Percentiles rank a stretch among this genome's conserved stretches.
phyloP scores from a whole-genome alignment of 164 flowering plant genomes.

The Nymphaea colorata region DNA sequence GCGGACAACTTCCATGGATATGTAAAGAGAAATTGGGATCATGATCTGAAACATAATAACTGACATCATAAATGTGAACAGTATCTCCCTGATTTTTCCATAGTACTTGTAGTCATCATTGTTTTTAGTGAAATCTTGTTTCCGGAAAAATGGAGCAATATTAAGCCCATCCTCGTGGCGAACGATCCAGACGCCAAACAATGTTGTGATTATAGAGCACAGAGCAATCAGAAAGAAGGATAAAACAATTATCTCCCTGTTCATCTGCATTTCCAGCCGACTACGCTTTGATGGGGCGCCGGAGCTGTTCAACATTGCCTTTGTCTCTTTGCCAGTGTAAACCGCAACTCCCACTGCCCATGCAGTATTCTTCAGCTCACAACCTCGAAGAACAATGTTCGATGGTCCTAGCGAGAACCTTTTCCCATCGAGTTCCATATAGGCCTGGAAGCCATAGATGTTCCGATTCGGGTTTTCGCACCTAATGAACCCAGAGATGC shows the following conservation, averaged over 20 bases:
- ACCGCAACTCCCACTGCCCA: slow-evolving; percentile 90
- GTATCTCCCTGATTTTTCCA: slow-evolving; percentile 69
- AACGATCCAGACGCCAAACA: slow-evolving; percentile 69
- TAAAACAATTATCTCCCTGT: slow-evolving; percentile 65
- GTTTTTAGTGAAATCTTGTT: slow-evolving; percentile 32
- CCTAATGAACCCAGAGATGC: slow-evolving; percentile 58
- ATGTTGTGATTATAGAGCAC: slow-evolving; percentile 51
- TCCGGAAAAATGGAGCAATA: slow-evolving; percentile 50
- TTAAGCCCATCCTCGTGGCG: slow-evolving; percentile 46
- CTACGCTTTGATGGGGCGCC: slow-evolving; percentile 98
- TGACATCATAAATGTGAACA: slow-evolving; percentile 82
- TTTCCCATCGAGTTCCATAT: slow-evolving; percentile 85
- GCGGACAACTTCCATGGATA: slow-evolving; percentile 98
- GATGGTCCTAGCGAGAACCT: slow-evolving; percentile 85
- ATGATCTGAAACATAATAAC: slow-evolving; percentile 94
- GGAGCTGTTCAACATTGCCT: slow-evolving; percentile 93
- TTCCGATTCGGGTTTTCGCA: slow-evolving; percentile 94
- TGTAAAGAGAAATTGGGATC: slow-evolving; percentile 97
- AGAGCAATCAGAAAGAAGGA: slow-evolving; percentile 56
- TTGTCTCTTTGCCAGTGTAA: slow-evolving; percentile 84
- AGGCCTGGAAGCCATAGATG: slow-evolving; percentile 86
- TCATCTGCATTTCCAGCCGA: slow-evolving; percentile 79
- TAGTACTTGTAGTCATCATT: slow-evolving; percentile 41
- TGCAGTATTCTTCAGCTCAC: slow-evolving; percentile 84
- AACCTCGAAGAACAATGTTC: slow-evolving; percentile 85